Base-by-base conservation (phyloP, 1,284 basidiomycete species). In the Schizophyllum amplum region DNA sequence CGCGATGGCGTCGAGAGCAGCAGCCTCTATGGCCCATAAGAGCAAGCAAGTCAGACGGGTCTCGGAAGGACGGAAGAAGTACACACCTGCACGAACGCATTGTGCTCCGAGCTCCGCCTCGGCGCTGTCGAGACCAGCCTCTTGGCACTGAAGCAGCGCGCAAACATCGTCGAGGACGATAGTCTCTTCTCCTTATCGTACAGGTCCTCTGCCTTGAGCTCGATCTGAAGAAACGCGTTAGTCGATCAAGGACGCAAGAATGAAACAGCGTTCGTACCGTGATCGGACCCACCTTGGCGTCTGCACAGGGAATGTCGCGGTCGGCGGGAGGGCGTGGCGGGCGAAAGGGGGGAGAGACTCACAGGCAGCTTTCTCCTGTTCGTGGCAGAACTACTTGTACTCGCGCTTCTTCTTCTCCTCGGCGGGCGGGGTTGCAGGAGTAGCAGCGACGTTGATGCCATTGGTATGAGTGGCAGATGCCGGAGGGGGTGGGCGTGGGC, bases 1-100 rank as follows among this genome's bases (percentile, higher is more conserved):
- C 83, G 63, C 95, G 71, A 98, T 98, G 60, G 95, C 94, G 71
- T 98, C 95, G 54, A 98, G 79, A 53, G 95, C 94, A 57, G 95
- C 95, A 65, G 90, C 94, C 75, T 99, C 95, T 94, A 98, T 99
- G 76, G 98, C 96, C 94, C 95, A 98, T 47, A 94, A 97, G 23
- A 98, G 72, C 62, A 46, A 33, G 24, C 53, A 3, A 49, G 27
- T 21, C 47, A 26, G 50, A 27, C 55, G 15, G 57, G 54, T 22
- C 46, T 50, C 55, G 4, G 55, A 47, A 5, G 15, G 17, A 48
- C 47, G 59, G 15, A 1, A 23, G 53, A 22, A 26, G 53, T 53
- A 67, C 74, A 25, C 66, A 87, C 90, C 80, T 94, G 92, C 20
- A 93, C 80, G 71, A 94, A 78, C 1, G 90, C 70, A 60, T 94